Percentiles rank a stretch among this genome's conserved stretches.
Evolutionary conservation across 371 early-diverging fungal species (phyloP).

Genomic region (Mortierella sp.): DNA sequence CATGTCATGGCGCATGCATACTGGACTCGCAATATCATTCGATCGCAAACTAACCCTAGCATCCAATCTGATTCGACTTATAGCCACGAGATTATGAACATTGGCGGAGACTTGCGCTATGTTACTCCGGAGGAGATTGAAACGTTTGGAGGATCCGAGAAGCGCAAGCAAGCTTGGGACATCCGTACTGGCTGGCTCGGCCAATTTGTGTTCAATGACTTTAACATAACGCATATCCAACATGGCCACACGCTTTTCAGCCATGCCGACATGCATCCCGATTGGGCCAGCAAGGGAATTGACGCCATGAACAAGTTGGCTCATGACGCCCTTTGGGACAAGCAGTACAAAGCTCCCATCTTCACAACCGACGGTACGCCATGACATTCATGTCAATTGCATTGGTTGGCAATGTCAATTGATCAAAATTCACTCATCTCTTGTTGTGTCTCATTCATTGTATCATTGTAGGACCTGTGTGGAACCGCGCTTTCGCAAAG

Average conservation of each 20-base stretch:
- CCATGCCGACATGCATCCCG: constrained; percentile 78
- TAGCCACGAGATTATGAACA: constrained; percentile 86
- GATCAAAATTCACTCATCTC: no score
- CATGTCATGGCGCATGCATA: not conserved
- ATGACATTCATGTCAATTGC: no score
- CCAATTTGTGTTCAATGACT: constrained; percentile 57
- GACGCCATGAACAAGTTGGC: constrained; percentile 69
- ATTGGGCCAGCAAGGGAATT: constrained; percentile 61
- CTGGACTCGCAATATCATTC: no score
- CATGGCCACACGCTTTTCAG: constrained; percentile 74
- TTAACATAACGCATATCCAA: constrained; percentile 71
- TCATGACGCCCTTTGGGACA: constrained; percentile 54
- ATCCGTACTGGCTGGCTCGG: constrained; percentile 76
- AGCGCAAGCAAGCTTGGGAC: constrained; percentile 68
- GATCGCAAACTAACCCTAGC: not conserved
- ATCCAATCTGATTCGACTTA: constrained; percentile 28
- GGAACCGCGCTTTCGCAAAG: constrained; percentile 34
- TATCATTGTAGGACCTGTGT: constrained; percentile 34
- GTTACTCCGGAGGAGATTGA: constrained; percentile 72
- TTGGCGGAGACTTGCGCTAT: constrained; percentile 75
- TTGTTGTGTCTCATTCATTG: not conserved
- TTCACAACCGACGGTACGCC: constrained; percentile 29
- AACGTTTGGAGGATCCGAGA: constrained; percentile 71
- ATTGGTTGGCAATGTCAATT: no score
- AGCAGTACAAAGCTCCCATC: constrained; percentile 40